Evolutionary conservation across 495 filamentous ascomycete genomes (phyloP), one percentile per base, ranked within the genome.

Genomic region (Bryoglossum gracile): DNA sequence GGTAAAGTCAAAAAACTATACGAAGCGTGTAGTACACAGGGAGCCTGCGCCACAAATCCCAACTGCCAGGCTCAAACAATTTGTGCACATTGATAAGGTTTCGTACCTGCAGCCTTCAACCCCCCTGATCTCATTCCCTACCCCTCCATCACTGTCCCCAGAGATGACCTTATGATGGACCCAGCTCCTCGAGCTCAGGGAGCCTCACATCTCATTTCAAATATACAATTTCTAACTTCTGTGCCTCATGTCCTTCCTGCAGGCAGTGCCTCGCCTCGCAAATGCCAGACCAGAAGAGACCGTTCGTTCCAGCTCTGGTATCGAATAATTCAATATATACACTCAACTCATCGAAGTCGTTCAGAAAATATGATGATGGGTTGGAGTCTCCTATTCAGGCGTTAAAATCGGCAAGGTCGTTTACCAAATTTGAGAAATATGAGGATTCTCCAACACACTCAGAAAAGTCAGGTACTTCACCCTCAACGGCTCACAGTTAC

Each of bases 401-500:
- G 16, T 37, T 37, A 18, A 11, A 37, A 18, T 8, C 34, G 16
- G 5, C 34, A 34, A 11, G 21, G 25, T 47, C 10, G n/a, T 46
- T 13, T 22, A 33, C 42, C 43, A 38, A 2, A 26, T 38, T 19
- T 47, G 6, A 21, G 16, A 34, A 9, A 13, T 17, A 34, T 18
- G 9, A 17, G 11, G 10, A 25, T 43, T 8, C 11, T 43, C 28
- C 21, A 23, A 17, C 44, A 22, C 13, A 32, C 3, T 21, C 32
- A 13, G 44, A 37, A n/a, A 46, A 37, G 30, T 8, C 30, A 35
- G 11, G 37, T 19, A 14, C 38, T 10, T 22, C 16, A 10, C 18
- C 38, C 4, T 22, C 16, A 10, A 55, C 41, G 26, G 30, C 46
- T 8, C 23, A 50, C 19, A 55, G 39, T 26, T 30, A 50, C 34